Base-by-base conservation (phyloP, 2,329 filamentous ascomycete species). In the Colletotrichum liaoningense region DNA sequence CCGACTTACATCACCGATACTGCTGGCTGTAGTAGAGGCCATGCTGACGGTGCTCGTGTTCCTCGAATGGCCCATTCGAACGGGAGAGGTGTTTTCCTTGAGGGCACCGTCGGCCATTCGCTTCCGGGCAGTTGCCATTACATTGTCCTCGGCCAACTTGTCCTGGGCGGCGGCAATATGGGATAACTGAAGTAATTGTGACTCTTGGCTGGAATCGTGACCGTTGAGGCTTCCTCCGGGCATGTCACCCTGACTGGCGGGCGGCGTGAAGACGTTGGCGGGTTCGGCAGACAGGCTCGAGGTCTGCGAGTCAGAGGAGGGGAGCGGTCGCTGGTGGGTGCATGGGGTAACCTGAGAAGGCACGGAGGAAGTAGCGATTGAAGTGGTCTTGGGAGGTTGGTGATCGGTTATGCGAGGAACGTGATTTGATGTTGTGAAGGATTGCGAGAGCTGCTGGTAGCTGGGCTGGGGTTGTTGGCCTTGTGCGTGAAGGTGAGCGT, bases 21-120 rank as follows among this genome's bases (percentile, higher is more conserved):
- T 92, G 78, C 90, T 94, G 62, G 90, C 88, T 60, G 89, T 88
- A 9, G 91, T 91, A 1, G 90, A 91, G 52, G 86, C 84, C 75
- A 87, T 83, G 80, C 90, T 91, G 72, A 94, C 86, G 69, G 91
- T 88, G 80, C 94, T 96, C 59, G 91, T 91, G 75, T 91, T 95
- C 78, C 94, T 89, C 33, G 92, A 93, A 81, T 94, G 93, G 35
- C 88, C 88, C 77, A 85, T 82, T 28, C 84, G 84, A 42, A 84
- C 79, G 26, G 86, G 87, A 69, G 88, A 91, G 60, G 80, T 83
- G 74, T 83, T 87, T 8, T 86, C 81, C 83, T 95, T 97, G 69
- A 95, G 87, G 63, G 90, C 86, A 55, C 94, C 95, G 79, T 93
- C 93, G 42, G 94, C 93, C 78, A 91, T 96, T 76, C 95, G 89